Evolutionary conservation across 768 basidiomycete species (phyloP), one percentile per base, ranked within the genome.

Genomic region (Tricholoma sp.): DNA sequence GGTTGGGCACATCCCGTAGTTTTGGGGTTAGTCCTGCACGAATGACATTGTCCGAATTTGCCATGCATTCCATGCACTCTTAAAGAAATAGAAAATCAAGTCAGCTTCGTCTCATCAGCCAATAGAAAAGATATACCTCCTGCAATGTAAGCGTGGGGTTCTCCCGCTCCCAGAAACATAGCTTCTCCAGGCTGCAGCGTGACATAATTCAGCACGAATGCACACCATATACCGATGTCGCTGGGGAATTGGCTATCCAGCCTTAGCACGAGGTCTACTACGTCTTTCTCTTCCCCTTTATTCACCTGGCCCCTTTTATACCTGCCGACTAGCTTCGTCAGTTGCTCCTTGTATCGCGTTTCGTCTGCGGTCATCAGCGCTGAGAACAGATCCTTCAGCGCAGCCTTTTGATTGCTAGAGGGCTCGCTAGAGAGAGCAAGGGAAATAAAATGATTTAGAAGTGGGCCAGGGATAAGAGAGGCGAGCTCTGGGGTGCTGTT

Each of bases 61-160:
- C 96, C 95, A 98, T 98, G 75, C 94, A 96, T 68, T 98, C 97
- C 67, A 98, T 93, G 70, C 95, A 95, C 67, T 99, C 96, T 96
- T 64, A 4, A 39, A 31, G 49, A 39, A 39, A 52, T 15, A 17
- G 4, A 53, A 31, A 54, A 50, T 13, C 34, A 24, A 31, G 15
- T 39, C 59, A 57, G 29, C 63, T 50, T 13, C 36, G 52, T 49
- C 29, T 29, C 31, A 3, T 32, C 47, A 15, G n/a, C 8, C 29
- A 47, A 45, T 39, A 28, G 24, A 28, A 12, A 24, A 44, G n/a
- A 51, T 84, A 59, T 63, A 93, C 95, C 94, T 69, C 97, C 97
- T 37, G 82, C 85, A 52, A 98, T 80, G 69, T 98, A 99, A 0
- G 97, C 97, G 62, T 99, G 97, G 1, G 97, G 97, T 72, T 97